phyloP scores from a whole-genome alignment of 257 asterid species.

The Anisodus tanguticus region DNA sequence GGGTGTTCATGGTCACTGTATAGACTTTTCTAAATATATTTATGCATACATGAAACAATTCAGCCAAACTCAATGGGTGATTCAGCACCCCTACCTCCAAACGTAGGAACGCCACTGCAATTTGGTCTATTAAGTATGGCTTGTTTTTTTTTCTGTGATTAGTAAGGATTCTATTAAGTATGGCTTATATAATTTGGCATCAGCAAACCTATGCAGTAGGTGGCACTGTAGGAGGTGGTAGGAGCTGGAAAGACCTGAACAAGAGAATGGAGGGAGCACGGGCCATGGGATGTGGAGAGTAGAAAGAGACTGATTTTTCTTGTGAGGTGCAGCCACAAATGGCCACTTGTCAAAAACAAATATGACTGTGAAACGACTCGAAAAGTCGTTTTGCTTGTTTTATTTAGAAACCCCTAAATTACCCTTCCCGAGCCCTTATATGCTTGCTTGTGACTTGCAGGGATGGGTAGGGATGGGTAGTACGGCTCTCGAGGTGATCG shows the following conservation, averaged over 20 bases:
- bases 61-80: too few relatives aligned
- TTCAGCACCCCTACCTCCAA: too few relatives aligned
- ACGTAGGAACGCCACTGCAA: background rate
- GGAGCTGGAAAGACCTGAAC: slow-evolving; percentile 16
- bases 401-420: too few relatives aligned
- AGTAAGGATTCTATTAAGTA: background rate
- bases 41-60: too few relatives aligned
- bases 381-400: too few relatives aligned
- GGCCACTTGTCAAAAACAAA: background rate
- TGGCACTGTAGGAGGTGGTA: background rate
- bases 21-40: too few relatives aligned
- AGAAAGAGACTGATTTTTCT: background rate
- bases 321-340: background rate
- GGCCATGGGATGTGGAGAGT: background rate
- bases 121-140: background rate
- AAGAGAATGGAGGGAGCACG: background rate
- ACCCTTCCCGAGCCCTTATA: too few relatives aligned
- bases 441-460: too few relatives aligned
- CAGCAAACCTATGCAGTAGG: slow-evolving; percentile 23
- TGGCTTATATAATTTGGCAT: background rate
- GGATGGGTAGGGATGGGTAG: too few relatives aligned
- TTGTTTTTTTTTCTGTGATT: too few relatives aligned
- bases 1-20: too few relatives aligned
- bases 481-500: too few relatives aligned
- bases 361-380: background rate